Percentiles rank a stretch among this genome's conserved stretches.
Evolutionary conservation across 225 moss, liverwort and hornwort genomes (phyloP).

Genomic region (Rhytidiadelphus loreus): DNA sequence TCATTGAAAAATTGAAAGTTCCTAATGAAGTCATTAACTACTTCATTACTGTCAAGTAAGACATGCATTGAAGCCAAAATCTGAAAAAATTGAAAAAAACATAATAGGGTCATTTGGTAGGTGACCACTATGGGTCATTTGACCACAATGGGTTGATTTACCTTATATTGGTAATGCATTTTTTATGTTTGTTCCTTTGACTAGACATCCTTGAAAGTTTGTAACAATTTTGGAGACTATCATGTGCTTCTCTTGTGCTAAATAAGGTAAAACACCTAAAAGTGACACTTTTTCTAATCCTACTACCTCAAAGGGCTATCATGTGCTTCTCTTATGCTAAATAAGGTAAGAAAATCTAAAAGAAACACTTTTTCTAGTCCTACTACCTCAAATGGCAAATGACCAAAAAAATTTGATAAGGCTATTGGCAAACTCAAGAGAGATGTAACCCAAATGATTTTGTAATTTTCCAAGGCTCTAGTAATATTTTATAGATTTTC

Average conservation of each 20-base stretch:
- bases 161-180: background rate
- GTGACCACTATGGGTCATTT: too few species aligned
- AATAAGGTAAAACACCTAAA: background rate
- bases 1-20: too few species aligned
- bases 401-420: background rate
- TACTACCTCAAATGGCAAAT: accelerated
- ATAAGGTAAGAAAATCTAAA: background rate
- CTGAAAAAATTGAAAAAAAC: too few species aligned
- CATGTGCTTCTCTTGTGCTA: background rate
- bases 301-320: accelerated
- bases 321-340: background rate
- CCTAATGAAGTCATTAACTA: too few species aligned
- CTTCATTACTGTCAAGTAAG: too few species aligned
- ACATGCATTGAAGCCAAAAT: too few species aligned
- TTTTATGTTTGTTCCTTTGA: background rate
- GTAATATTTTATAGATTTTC: background rate
- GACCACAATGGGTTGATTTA: too few species aligned
- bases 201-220: background rate
- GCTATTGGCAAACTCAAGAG: accelerated
- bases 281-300: background rate
- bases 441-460: background rate
- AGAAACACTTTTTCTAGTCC: background rate
- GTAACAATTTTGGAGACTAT: background rate
- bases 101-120: too few species aligned
- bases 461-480: accelerated